A percentile compares a stretch with the other conserved stretches of the same genome.
phyloP scores from a whole-genome alignment of 805 yeast genomes.

The Pichia nanzhaoensis region DNA sequence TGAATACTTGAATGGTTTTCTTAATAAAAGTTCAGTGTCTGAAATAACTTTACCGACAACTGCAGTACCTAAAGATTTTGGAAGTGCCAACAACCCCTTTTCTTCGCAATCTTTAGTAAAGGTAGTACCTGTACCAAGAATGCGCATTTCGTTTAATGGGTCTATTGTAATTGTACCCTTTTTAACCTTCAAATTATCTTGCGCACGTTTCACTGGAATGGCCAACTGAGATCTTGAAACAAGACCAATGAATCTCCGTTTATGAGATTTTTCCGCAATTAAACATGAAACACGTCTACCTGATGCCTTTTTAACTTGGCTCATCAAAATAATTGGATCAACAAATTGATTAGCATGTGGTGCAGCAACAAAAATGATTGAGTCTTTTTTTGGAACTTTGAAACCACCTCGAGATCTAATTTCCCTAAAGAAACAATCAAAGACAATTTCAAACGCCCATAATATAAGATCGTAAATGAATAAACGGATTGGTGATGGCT shows the following conservation, averaged over 20 bases:
- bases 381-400: slow-evolving; percentile 51
- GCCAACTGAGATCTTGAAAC: slow-evolving; percentile 71
- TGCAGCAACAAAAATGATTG: slow-evolving; percentile 73
- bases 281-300: slow-evolving; percentile 44
- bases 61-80: slow-evolving; percentile 69
- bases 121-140: slow-evolving; percentile 53
- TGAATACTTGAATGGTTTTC: slow-evolving; percentile 55
- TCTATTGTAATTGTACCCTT: slow-evolving; percentile 58
- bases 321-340: slow-evolving; percentile 66
- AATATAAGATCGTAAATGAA: slow-evolving; percentile 45
- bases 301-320: slow-evolving; percentile 55
- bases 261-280: slow-evolving; percentile 48
- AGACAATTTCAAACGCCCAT: slow-evolving; percentile 38
- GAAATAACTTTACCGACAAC: slow-evolving; percentile 61
- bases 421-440: slow-evolving; percentile 67
- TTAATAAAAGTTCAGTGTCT: slow-evolving; percentile 62
- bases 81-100: slow-evolving; percentile 69
- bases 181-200: slow-evolving; percentile 69
- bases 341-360: slow-evolving; percentile 90
- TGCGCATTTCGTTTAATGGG: slow-evolving; percentile 34
- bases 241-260: slow-evolving; percentile 55
- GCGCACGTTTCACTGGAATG: slow-evolving; percentile 90
- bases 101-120: slow-evolving; percentile 58
- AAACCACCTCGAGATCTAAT: slow-evolving; percentile 67
- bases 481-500: slow-evolving; percentile 33